Evolutionary conservation across 805 yeast species (phyloP).

Genomic region (Candida ulmi): DNA sequence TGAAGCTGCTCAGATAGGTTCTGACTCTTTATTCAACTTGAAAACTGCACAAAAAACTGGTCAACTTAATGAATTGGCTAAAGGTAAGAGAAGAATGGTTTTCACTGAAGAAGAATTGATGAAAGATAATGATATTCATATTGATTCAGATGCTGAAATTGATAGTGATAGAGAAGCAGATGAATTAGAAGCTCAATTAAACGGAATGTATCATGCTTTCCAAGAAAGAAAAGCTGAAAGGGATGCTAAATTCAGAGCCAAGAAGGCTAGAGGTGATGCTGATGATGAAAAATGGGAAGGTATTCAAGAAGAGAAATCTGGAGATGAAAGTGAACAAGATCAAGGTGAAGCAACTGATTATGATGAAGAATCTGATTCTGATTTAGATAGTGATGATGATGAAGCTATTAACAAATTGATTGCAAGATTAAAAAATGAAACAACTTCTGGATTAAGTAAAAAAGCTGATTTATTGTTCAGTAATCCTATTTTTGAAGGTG

Average conservation of each 20-base stretch:
- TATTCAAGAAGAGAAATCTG: constrained; percentile 40
- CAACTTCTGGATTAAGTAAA: constrained; percentile 29
- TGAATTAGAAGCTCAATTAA: constrained; percentile 74
- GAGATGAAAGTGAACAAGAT: constrained; percentile 25
- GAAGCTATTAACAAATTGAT: constrained; percentile 60
- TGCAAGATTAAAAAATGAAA: constrained; percentile 48
- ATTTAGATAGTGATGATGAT: constrained; percentile 51
- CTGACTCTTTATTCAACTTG: constrained; percentile 76
- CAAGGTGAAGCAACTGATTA: constrained; percentile 35
- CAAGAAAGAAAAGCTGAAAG: constrained; percentile 63
- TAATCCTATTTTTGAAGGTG: constrained; percentile 48
- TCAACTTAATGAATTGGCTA: constrained; percentile 60
- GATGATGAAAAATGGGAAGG: constrained; percentile 80
- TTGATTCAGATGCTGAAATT: constrained; percentile 39
- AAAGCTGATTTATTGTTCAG: constrained; percentile 42
- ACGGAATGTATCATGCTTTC: constrained; percentile 71
- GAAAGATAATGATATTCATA: constrained; percentile 51
- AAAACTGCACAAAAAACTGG: constrained; percentile 88
- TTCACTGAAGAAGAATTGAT: constrained; percentile 51
- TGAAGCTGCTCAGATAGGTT: constrained; percentile 80
- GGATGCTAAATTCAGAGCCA: constrained; percentile 65
- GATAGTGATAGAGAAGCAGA: constrained; percentile 50
- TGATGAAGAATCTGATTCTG: constrained; percentile 32
- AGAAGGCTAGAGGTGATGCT: constrained; percentile 67
- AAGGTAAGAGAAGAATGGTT: constrained; percentile 66